Percentiles rank a stretch among this genome's conserved stretches.
Evolutionary conservation across 129 eudicot species (phyloP).

Genomic region (Escallonia herrerae): DNA sequence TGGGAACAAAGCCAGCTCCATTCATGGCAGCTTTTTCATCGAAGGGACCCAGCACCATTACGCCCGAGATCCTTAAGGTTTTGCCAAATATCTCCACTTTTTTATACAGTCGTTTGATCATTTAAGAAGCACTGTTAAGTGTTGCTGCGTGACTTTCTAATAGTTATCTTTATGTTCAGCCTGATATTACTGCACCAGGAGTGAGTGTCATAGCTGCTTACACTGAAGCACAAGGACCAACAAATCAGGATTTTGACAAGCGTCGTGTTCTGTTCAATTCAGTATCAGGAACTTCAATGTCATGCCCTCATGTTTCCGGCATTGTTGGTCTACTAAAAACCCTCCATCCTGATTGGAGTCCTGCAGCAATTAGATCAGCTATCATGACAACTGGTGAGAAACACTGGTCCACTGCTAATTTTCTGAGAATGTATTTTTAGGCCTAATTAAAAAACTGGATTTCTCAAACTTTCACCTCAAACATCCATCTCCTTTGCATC

Average conservation of each 20-base stretch:
- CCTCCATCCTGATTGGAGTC: conserved; percentile 87
- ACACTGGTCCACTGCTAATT: not conserved
- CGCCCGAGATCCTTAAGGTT: conserved; percentile 76
- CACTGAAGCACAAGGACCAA: conserved; percentile 70
- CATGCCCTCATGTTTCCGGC: conserved; percentile 94
- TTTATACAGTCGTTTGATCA: not conserved
- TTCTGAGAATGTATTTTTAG: not conserved
- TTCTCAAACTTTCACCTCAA: not conserved
- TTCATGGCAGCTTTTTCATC: conserved; percentile 90
- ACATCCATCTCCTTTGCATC: not conserved
- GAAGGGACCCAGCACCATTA: conserved; percentile 54
- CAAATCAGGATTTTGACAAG: conserved; percentile 58
- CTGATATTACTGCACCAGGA: conserved; percentile 93
- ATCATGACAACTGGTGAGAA: conserved; percentile 79
- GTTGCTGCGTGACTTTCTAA: not conserved
- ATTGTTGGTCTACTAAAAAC: conserved; percentile 79
- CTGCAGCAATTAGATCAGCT: conserved; percentile 84
- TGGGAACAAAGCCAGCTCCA: conserved; percentile 84
- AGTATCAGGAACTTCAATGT: conserved; percentile 89
- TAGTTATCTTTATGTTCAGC: conserved; percentile 29
- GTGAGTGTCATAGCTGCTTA: conserved; percentile 85
- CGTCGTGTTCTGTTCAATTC: conserved; percentile 58
- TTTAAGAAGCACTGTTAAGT: not conserved
- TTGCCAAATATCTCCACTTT: not conserved
- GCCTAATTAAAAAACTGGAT: too few species aligned